Evolutionary conservation across 352 stramenopile species (phyloP).

Genomic region (Lagenidium sp.): DNA sequence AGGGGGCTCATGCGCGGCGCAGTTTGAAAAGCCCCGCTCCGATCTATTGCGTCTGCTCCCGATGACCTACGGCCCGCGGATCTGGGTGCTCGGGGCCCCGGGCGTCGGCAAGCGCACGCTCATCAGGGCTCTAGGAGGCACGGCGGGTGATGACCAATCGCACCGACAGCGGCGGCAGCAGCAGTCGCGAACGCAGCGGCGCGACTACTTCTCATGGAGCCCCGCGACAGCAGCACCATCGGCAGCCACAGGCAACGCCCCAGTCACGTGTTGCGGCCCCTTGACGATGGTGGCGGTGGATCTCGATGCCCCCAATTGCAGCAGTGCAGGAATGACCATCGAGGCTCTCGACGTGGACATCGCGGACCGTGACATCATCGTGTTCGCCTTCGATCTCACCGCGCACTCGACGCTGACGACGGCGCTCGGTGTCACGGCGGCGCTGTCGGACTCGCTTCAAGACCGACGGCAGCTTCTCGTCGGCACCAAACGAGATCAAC

Average conservation of each 20-base stretch:
- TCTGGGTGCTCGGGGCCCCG: slow-evolving; percentile 27
- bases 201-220: neutral
- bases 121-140: slow-evolving; percentile 32
- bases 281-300: slow-evolving; percentile 24
- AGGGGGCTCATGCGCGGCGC: too few species aligned
- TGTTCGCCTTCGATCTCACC: too few species aligned
- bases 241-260: neutral
- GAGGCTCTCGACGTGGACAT: too few species aligned
- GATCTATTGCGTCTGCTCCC: too few species aligned
- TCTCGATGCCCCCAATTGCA: slow-evolving; percentile 20
- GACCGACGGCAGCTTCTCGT: too few species aligned
- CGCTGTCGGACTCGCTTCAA: too few species aligned
- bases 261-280: slow-evolving; percentile 21
- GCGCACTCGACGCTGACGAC: too few species aligned
- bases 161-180: neutral
- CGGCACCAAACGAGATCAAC: too few species aligned
- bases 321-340: too few species aligned
- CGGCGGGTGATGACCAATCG: neutral
- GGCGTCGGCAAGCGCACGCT: slow-evolving; percentile 44
- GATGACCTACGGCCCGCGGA: neutral
- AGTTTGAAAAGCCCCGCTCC: too few species aligned
- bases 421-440: too few species aligned
- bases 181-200: slow-evolving; percentile 1
- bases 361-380: too few species aligned
- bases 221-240: neutral